Evolutionary conservation across 2,329 filamentous ascomycete species (phyloP).

Genomic region (Aspergillus neotritici): DNA sequence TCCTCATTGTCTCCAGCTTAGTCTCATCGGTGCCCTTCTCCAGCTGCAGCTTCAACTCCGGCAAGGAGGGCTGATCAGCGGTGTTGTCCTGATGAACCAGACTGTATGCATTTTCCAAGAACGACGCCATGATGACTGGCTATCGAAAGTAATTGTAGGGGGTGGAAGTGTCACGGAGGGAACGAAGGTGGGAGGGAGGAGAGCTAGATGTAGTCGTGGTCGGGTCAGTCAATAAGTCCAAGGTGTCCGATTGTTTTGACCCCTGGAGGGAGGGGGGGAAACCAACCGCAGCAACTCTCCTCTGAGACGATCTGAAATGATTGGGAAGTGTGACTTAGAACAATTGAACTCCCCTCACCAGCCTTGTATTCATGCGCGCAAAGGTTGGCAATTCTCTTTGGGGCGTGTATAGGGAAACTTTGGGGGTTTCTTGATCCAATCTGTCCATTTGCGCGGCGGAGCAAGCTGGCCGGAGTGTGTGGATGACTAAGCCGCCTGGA

Average conservation of each 20-base stretch:
- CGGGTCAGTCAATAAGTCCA: conserved; percentile 7
- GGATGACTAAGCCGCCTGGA: conserved; percentile 39
- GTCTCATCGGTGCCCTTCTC: conserved; percentile 91
- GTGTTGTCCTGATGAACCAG: conserved; percentile 97
- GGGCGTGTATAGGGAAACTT: conserved; percentile 12
- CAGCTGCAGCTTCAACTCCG: conserved; percentile 85
- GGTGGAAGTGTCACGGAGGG: conserved; percentile 18
- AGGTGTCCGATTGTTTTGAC: too few species aligned
- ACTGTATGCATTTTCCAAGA: conserved; percentile 92
- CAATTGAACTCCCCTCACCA: conserved; percentile 33
- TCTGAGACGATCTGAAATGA: conserved; percentile 17
- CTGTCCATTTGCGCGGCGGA: conserved; percentile 38
- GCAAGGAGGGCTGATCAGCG: conserved; percentile 81
- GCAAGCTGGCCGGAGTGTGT: conserved; percentile 38
- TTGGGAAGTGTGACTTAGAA: conserved; percentile 22
- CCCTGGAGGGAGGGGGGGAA: conserved; percentile 8
- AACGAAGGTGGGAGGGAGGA: conserved; percentile 23
- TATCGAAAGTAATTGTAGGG: conserved; percentile 7
- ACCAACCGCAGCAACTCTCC: conserved; percentile 28
- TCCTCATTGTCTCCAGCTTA: conserved; percentile 95
- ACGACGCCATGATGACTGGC: conserved; percentile 72
- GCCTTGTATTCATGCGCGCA: conserved; percentile 33
- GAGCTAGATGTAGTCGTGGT: conserved; percentile 23
- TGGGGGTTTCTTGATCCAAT: conserved; percentile 25
- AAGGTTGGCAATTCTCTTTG: conserved; percentile 24